phyloP scores from a whole-genome alignment of 2,329 filamentous ascomycete species.

The Alternaria viburni region DNA sequence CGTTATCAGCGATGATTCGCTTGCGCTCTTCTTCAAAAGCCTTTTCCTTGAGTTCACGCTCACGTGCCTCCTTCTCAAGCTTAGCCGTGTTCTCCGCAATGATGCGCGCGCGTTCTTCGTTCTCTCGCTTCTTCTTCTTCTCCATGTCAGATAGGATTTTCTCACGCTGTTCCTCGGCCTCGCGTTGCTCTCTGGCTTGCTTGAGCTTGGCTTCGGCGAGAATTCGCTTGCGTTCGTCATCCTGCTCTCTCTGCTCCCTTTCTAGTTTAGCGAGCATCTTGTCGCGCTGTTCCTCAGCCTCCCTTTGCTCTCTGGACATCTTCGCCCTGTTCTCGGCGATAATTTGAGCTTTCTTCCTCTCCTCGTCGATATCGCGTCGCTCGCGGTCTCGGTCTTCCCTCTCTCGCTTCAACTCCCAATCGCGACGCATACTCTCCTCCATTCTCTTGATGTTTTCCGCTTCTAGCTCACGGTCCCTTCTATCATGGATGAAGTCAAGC shows the following conservation, averaged over 20 bases:
- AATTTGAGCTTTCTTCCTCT: constrained; percentile 49
- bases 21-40: constrained; percentile 36
- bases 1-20: constrained; percentile 38
- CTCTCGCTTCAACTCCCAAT: constrained; percentile 40
- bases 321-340: constrained; percentile 43
- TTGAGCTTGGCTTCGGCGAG: constrained; percentile 39
- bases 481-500: constrained; percentile 46
- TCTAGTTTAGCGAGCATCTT: constrained; percentile 33
- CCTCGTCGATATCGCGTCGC: constrained; percentile 47
- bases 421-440: constrained; percentile 41
- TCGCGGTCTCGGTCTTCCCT: constrained; percentile 44
- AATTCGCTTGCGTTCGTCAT: constrained; percentile 36
- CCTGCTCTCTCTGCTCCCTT: constrained; percentile 35
- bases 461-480: constrained; percentile 39
- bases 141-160: constrained; percentile 46
- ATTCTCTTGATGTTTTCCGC: constrained; percentile 32
- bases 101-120: constrained; percentile 35
- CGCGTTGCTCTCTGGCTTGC: constrained; percentile 34
- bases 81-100: constrained; percentile 41
- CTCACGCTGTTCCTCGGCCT: constrained; percentile 33
- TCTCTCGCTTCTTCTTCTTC: constrained; percentile 46
- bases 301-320: constrained; percentile 25
- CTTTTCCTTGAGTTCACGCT: constrained; percentile 33
- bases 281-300: constrained; percentile 33
- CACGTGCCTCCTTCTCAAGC: constrained; percentile 36